Base-by-base conservation (phyloP, 306 rosid genomes). In the Bauhinia variegata region DNA sequence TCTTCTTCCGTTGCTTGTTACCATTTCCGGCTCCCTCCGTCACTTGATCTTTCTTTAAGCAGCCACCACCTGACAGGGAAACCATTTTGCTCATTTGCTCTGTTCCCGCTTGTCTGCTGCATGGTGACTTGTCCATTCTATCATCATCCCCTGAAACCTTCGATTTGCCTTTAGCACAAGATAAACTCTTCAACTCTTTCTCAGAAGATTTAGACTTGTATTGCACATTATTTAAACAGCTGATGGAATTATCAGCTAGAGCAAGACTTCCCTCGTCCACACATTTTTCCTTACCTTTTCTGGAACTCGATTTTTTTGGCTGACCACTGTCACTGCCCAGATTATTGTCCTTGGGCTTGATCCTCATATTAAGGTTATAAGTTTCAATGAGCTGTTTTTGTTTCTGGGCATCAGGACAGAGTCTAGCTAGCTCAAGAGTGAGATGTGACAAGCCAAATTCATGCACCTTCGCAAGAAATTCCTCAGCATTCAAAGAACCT, bases 301-400 rank as follows among this genome's bases (percentile, higher is more conserved):
- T 43, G 37, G 67, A 61, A 42, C 67, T 13, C 4, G 19, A 42
- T 18, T 14, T 6, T 7, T 18, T 43, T 61, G 38, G 23, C 53
- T 8, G 51, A 13, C 19, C 51, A 61, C 5, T 28, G n/a, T 43
- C 3, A 9, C 53, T 43, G 11, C 38, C 3, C 51, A 13, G 36
- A 39, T 23, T 17, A 5, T 11, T 37, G 8, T 18, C 65, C 8
- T 17, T 7, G 6, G 49, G n/a, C 34, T 13, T 31, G 16, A 8
- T 11, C 14, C 15, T 60, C 65, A 39, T 42, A 16, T 23, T 61
- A 13, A 28, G 28, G 30, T 42, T 61, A 34, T 61, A 61, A 37
- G 67, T 43, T 11, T 61, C 67, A 44, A 61, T 33, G 41, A 61
- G 67, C 52, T 61, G 39, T 41, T 28, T 61, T 28, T 61, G 67